Evolutionary conservation across 495 filamentous ascomycete genomes (phyloP), one percentile per base, ranked within the genome.

Genomic region (Aspergillus panamensis): DNA sequence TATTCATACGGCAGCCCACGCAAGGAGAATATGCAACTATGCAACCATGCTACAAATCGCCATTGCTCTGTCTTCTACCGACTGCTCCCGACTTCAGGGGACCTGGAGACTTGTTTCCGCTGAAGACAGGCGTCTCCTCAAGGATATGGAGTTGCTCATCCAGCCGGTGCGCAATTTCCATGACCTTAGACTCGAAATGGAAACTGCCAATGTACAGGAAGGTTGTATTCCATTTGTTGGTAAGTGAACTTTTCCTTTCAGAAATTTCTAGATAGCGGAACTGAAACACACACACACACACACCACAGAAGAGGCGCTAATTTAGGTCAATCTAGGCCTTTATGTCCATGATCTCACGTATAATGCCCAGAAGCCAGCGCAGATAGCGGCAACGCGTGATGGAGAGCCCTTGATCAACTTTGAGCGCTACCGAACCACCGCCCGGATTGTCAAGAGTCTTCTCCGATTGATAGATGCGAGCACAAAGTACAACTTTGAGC

Each of bases 171-270:
- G 86, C 53, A 99, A 99, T 72, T 99, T 99, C 66, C 83, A 90
- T 69, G 90, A 88, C 62, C 77, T 99, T 47, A 81, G 95, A 47
- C 82, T 84, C 13, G 94, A 97, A 70, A 97, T 97, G 93, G 95
- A 97, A 68, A 81, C 80, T 16, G 83, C 83, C 14, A 84, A 78
- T 59, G 73, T 83, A 4, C 89, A 92, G 57, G 86, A 86, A 63
- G 94, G 92, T 39, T 97, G 94, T 62, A 96, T 99, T 66, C 95
- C 95, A 3, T 97, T 99, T 69, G 90, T 98, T 66, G 94, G 91
- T 75, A 85, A 82, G 76, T 69, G 54, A 37, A 8, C 14, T 19
- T 19, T 37, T 40, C 25, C 45, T 43, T n/a, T 6, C 10, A 6
- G 49, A 45, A 5, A 8, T 47, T 54, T 32, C 45, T n/a, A n/a